Evolutionary conservation across 192 early-diverging fungal genomes (phyloP), one percentile per base, ranked within the genome.

Genomic region (Haplosporangium gracile): DNA sequence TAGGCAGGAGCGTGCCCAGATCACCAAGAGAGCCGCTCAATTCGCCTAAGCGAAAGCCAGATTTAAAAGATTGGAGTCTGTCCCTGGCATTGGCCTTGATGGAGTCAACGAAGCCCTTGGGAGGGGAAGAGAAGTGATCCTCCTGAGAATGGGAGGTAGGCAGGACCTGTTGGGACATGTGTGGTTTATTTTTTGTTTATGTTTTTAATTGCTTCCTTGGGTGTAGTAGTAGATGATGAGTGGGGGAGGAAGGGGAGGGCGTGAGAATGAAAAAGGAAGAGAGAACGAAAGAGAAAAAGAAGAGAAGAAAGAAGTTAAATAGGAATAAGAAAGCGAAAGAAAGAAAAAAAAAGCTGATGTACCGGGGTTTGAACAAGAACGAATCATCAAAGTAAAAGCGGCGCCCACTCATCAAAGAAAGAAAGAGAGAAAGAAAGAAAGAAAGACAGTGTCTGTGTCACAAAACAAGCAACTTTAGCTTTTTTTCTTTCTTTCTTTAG

Each of bases 1-100:
- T 93, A 24, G 97, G 96, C 32, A 98, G 81, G 38, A 96, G 91
- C 10, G 95, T 97, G 4, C 96, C 96, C 29, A 97, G 88, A 85
- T 97, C 96, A 34, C 95, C 95, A 34, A 95, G 89, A 26, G 92
- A 81, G 4, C 94, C 94, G 81, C 93, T 93, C 70, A 95, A 86
- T 79, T 95, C 92, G 9, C 81, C 84, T 5, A 86, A 72, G 20
- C 78, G 74, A 65, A 86, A 81, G 7, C 79, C 77, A 11, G 78
- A 81, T 32, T 75, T 76, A 70, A 82, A 71, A 22, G 78, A 80
- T 1, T 36, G 53, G 9, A 80, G 70, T 11, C 81, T 69, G 34
- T 82, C 81, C n/a, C 47, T 82, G 53, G 68, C 81, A 63, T 76
- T 22, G 42, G 45, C 70, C 60, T 77, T 82, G 57, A 82, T 2